Evolutionary conservation across 2,329 filamentous ascomycete genomes (phyloP), one percentile per base, ranked within the genome.

Genomic region (Colletotrichum limetticola): DNA sequence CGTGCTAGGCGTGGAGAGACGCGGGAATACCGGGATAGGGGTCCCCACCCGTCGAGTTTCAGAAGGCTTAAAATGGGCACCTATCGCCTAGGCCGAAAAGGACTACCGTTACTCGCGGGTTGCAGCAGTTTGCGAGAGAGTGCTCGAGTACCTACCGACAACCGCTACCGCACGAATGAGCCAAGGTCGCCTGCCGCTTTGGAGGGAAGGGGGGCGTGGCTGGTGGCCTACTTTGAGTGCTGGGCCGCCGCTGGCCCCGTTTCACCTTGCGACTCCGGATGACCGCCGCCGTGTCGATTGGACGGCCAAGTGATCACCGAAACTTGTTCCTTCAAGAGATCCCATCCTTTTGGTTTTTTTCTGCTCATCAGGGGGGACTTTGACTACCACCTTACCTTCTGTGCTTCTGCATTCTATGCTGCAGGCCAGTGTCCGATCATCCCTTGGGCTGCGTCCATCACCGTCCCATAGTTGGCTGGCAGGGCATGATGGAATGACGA

Each of bases 251-350:
- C 28, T 58, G 59, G 59, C 32, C 60, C 60, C 14, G 70, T 72
- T 72, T 72, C 70, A 72, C 70, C 49, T 72, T 64, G 70, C 53
- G 66, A 72, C 70, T 63, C 55, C 66, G 66, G 70, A 64, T 60
- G 59, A 63, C 59, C 53, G 59, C 59, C 53, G 42, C 60, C 28
- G 56, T 65, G 66, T 61, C 70, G 46, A 72, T 65, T 72, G 66
- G 60, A 46, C 64, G 52, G 59, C 69, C 64, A 42, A 55, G 30
- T 63, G 65, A 72, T 68, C 65, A 72, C 53, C 69, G 42, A 72
- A 72, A 72, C 65, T 72, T 69, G 58, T 69, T 72, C 66, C 68
- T 37, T 52, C 35, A 35, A 32, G 32, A 19, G 24, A 24, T 24
- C 5, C 5, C 61, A 12, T 64, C 49, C 46, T 56, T 28, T 30